These are phyloP conservation scores for Heterobasidion parviporum DNA, from an alignment of 1,284 basidiomycete genomes.

Conservation along the genomic window DNA sequence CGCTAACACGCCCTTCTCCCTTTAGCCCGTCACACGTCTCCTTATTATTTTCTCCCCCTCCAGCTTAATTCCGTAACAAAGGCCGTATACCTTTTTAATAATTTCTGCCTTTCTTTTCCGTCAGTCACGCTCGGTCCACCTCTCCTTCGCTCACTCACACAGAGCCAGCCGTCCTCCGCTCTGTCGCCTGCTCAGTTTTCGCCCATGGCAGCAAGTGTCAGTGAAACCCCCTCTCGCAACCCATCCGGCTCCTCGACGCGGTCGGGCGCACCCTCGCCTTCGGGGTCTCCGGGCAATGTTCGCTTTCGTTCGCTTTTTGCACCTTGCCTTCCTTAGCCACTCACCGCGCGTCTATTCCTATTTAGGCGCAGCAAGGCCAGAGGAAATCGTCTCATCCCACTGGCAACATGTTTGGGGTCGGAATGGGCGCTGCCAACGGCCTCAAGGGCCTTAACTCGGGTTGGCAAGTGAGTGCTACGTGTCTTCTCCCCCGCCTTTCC, in stretches of 20 bases:
- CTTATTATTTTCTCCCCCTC: neutral
- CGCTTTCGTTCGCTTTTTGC: slow-evolving; percentile 12
- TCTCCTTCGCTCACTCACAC: neutral
- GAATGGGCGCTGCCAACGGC: slow-evolving; percentile 36
- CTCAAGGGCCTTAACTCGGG: slow-evolving; percentile 51
- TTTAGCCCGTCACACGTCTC: neutral
- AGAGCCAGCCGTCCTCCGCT: neutral
- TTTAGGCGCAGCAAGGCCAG: slow-evolving; percentile 33
- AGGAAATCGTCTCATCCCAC: slow-evolving; percentile 33
- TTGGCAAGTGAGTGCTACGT: slow-evolving; percentile 53
- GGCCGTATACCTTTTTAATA: neutral
- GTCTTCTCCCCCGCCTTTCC: neutral
- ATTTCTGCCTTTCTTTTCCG: neutral
- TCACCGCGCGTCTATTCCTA: slow-evolving; percentile 1
- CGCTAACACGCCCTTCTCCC: neutral
- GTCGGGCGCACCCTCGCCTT: slow-evolving; percentile 53
- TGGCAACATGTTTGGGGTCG: slow-evolving; percentile 44
- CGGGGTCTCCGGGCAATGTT: slow-evolving; percentile 49
- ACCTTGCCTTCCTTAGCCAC: neutral
- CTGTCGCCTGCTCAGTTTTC: slow-evolving; percentile 5
- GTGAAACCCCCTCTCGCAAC: slow-evolving; percentile 48
- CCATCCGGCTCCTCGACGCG: slow-evolving; percentile 60
- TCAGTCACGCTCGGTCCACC: neutral
- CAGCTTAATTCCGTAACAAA: slow-evolving; percentile 3
- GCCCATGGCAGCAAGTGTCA: slow-evolving; percentile 39